These are phyloP conservation scores for Aspergillus sclerotiicarbonarius DNA, from an alignment of 495 filamentous ascomycete genomes.

Conservation along the genomic window DNA sequence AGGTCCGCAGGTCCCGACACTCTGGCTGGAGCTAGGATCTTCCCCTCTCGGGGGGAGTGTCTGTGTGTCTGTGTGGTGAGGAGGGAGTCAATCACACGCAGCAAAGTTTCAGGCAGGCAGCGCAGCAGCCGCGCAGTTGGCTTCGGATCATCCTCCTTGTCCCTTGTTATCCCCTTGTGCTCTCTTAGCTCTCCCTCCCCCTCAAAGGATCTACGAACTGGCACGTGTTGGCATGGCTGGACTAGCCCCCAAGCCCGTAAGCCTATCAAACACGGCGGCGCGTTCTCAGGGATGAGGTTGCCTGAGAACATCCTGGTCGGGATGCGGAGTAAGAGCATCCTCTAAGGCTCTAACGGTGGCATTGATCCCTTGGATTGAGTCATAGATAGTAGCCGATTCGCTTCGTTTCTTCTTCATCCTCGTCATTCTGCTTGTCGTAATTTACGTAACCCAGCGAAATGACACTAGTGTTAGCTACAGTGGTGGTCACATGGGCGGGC, in stretches of 20 bases:
- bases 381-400: not conserved
- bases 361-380: not conserved
- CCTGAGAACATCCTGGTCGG: constrained; percentile 3
- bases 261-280: constrained; percentile 7
- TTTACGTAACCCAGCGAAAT: constrained; percentile 1
- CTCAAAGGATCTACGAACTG: constrained; percentile 29
- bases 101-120: not conserved
- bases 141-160: constrained; percentile 3
- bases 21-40: constrained; percentile 29
- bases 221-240: constrained; percentile 27
- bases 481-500: constrained; percentile 1
- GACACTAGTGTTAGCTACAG: not conserved
- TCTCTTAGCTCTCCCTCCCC: constrained; percentile 7
- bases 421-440: not conserved
- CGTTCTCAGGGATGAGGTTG: constrained; percentile 5
- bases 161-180: not conserved
- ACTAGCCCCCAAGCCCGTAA: constrained; percentile 9
- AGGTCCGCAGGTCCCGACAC: constrained; percentile 19
- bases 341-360: not conserved
- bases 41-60: constrained; percentile 8
- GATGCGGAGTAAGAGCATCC: not conserved
- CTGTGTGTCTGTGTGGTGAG: not conserved
- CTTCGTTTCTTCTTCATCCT: not conserved
- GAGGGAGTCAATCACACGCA: constrained; percentile 17
- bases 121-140: constrained; percentile 5